Evolutionary conservation across 192 early-diverging fungal genomes (phyloP).

Genomic region (Bifiguratus adelaidae): DNA sequence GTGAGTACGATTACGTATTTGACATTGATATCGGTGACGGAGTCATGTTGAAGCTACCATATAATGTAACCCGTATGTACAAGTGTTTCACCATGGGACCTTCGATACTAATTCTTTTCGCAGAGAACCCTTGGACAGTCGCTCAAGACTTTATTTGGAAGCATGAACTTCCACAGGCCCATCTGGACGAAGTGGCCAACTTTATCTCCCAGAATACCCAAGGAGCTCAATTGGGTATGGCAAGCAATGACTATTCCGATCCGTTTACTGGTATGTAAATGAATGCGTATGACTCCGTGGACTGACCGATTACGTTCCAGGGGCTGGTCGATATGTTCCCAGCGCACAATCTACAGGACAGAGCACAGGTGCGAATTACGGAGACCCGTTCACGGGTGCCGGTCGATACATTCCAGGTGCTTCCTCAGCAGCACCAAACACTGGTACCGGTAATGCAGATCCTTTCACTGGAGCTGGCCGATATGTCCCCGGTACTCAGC

Average conservation of each 20-base stretch:
- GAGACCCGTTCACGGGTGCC: constrained; percentile 31
- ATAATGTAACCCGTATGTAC: constrained; percentile 63
- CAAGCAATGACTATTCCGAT: constrained; percentile 21
- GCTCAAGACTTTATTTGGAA: constrained; percentile 84
- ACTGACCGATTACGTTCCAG: not conserved
- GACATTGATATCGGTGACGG: constrained; percentile 90
- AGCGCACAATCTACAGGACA: not conserved
- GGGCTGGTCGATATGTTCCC: not conserved
- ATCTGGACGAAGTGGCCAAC: constrained; percentile 87
- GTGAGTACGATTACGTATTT: constrained; percentile 97
- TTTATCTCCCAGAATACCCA: constrained; percentile 87
- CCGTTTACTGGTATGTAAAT: constrained; percentile 35
- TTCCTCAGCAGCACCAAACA: constrained; percentile 5
- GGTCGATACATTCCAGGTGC: constrained; percentile 48
- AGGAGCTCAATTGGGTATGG: constrained; percentile 40
- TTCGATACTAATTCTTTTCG: constrained; percentile 5
- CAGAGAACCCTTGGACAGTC: constrained; percentile 88
- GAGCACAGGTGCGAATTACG: not conserved
- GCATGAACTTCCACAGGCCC: constrained; percentile 72
- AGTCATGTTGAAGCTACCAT: constrained; percentile 80
- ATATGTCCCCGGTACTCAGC: not conserved
- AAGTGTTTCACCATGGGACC: not conserved
- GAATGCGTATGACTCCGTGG: not conserved
- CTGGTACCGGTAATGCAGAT: constrained; percentile 21
- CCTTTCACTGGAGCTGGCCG: constrained; percentile 36